Evolutionary conservation across 2,329 filamentous ascomycete species (phyloP), one percentile per base, ranked within the genome.

Genomic region (Calonectria pseudoturangicola): DNA sequence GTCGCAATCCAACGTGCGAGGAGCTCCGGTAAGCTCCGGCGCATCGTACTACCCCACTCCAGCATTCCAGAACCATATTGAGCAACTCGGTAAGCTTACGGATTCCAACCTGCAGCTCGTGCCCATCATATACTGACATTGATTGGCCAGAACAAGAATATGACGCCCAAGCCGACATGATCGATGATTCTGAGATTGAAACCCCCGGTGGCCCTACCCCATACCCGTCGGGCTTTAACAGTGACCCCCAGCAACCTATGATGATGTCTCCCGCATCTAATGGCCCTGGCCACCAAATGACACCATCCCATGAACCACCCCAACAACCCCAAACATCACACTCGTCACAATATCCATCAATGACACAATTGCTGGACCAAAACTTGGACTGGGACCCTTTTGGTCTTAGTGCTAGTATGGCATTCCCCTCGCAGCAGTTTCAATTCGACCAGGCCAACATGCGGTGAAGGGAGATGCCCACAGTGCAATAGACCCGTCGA

Each of bases 371-470:
- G 9, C 83, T 92, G 50, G 96, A 98, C 80, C 94, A 95, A 21
- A 94, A 95, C 85, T 88, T 98, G 62, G 96, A 98, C 82, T 95
- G 95, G 84, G 96, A 98, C 84, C 96, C 96, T 0, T 98, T 98
- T 80, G 96, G 96, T 15, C 88, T 98, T 66, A 96, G 94, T 72
- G 96, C 96, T 43, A 98, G 95, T 85, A 98, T 98, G 96, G 94
- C 96, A 76, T 98, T 98, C 80, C 95, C 95, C 13, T 94, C 93
- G 2, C 93, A 94, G 69, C 93, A 94, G 62, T 97, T 96, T 84
- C 91, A 92, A 65, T 95, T 95, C 82, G 91, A 93, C 74, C 91
- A 90, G 63, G 87, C 88, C 82, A 90, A 89, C 77, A 89, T 87
- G 83, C 82, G 85, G 75, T 87, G 84, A 80, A 76, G 33, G 56